Evolutionary conservation across 345 rosid genomes (phyloP).

Genomic region (Viola odorata): DNA sequence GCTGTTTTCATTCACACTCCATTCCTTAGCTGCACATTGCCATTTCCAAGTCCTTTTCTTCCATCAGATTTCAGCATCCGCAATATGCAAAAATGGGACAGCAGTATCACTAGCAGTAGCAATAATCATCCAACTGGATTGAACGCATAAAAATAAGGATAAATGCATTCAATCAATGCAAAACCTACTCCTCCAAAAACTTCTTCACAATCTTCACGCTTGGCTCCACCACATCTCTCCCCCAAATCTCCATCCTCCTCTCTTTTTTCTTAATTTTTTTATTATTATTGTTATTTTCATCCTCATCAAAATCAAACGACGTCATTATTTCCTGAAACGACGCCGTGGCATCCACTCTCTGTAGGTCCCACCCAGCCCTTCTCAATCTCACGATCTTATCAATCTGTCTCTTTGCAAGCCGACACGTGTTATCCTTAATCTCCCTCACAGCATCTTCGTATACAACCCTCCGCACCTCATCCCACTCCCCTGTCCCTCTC

Average conservation of each 20-base stretch:
- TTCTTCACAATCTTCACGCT: constrained; percentile 63
- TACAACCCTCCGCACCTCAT: constrained; percentile 29
- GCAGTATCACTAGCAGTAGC: neutral
- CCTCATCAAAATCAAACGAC: constrained; percentile 3
- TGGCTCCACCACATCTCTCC: constrained; percentile 51
- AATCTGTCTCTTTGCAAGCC: constrained; percentile 66
- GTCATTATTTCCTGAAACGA: constrained; percentile 35
- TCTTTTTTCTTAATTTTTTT: constrained; percentile 1
- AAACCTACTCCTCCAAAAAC: constrained; percentile 54
- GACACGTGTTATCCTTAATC: constrained; percentile 76
- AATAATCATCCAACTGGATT: constrained; percentile 22
- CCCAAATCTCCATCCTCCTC: constrained; percentile 57
- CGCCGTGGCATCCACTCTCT: constrained; percentile 69
- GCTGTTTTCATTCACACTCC: too few species aligned
- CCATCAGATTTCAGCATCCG: too few species aligned
- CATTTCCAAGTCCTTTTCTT: too few species aligned
- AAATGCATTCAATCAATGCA: too few species aligned
- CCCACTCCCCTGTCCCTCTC: constrained; percentile 17
- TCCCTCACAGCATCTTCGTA: constrained; percentile 65
- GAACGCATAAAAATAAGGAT: too few species aligned
- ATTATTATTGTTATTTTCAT: neutral
- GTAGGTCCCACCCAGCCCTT: constrained; percentile 64
- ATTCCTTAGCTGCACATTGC: too few species aligned
- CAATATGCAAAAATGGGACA: neutral
- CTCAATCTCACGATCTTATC: constrained; percentile 56